Conservation (phyloP, 139 green algal genomes). For the Coccomyxa sp. region DNA sequence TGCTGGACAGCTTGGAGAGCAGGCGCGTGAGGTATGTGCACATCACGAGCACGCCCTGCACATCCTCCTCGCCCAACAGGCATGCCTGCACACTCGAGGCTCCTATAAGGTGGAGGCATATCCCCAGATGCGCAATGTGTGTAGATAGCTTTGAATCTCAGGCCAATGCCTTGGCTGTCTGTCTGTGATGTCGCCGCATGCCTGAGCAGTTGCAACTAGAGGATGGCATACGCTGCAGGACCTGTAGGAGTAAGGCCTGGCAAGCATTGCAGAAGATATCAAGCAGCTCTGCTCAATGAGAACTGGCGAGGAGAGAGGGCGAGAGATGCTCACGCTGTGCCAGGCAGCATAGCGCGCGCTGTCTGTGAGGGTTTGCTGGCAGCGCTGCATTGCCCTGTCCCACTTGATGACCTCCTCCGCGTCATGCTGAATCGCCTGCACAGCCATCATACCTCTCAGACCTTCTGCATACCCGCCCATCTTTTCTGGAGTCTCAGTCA, state of each 20-base stretch:
- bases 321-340: not conserved
- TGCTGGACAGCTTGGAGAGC: conserved; percentile 18
- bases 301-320: not conserved
- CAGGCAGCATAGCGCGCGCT: not conserved
- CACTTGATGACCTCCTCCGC: not conserved
- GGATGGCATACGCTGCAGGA: too few species aligned
- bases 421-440: not conserved
- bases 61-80: conserved; percentile 37
- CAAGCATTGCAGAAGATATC: too few species aligned
- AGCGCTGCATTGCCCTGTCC: not conserved
- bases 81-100: conserved; percentile 22
- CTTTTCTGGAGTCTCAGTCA: too few species aligned
- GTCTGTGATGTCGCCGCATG: too few species aligned
- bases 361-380: not conserved
- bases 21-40: conserved; percentile 23
- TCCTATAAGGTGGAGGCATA: too few species aligned
- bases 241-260: too few species aligned
- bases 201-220: too few species aligned
- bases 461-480: too few species aligned
- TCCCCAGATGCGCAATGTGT: too few species aligned
- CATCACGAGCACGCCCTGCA: conserved; percentile 18
- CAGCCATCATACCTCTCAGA: not conserved
- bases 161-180: too few species aligned
- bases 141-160: too few species aligned
- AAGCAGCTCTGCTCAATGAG: too few species aligned